Conservation (phyloP, 371 early-diverging fungal species). For the Mucor racemosus region DNA sequence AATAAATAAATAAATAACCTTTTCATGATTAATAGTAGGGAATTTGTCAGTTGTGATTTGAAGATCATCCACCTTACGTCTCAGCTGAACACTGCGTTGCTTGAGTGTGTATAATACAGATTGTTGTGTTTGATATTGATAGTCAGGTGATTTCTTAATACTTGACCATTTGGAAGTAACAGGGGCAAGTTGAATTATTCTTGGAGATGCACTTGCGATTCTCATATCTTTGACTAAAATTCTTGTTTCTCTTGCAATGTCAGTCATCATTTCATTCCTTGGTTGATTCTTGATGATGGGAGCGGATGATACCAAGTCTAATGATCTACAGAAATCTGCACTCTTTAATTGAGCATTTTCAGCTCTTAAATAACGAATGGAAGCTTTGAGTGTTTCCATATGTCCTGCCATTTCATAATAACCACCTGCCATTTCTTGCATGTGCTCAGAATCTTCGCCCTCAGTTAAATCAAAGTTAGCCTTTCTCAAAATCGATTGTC, state of each 20-base stretch:
- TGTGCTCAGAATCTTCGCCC: slow-evolving; percentile 10
- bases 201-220: slow-evolving; percentile 55
- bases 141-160: slow-evolving; percentile 62
- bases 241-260: slow-evolving; percentile 41
- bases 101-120: slow-evolving; percentile 68
- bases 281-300: background rate
- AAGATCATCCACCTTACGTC: slow-evolving; percentile 42
- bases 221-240: slow-evolving; percentile 54
- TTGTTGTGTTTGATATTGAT: slow-evolving; percentile 77
- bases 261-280: slow-evolving; percentile 3
- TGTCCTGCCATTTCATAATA: slow-evolving; percentile 33
- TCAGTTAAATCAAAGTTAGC: slow-evolving; percentile 29
- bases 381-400: slow-evolving; percentile 74
- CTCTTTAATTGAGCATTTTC: slow-evolving; percentile 84
- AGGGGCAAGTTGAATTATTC: slow-evolving; percentile 54
- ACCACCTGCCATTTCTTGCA: slow-evolving; percentile 31
- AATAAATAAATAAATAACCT: slow-evolving; percentile 15
- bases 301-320: slow-evolving; percentile 22
- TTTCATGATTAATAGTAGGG: background rate
- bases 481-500: slow-evolving; percentile 37
- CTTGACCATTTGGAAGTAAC: slow-evolving; percentile 57
- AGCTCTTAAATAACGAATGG: slow-evolving; percentile 74
- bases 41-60: slow-evolving; percentile 11
- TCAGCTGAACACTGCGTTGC: slow-evolving; percentile 65
- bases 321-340: slow-evolving; percentile 47